These are phyloP conservation scores for Leucosporidium yakuticum DNA, from an alignment of 768 basidiomycete genomes.

Conservation along the genomic window DNA sequence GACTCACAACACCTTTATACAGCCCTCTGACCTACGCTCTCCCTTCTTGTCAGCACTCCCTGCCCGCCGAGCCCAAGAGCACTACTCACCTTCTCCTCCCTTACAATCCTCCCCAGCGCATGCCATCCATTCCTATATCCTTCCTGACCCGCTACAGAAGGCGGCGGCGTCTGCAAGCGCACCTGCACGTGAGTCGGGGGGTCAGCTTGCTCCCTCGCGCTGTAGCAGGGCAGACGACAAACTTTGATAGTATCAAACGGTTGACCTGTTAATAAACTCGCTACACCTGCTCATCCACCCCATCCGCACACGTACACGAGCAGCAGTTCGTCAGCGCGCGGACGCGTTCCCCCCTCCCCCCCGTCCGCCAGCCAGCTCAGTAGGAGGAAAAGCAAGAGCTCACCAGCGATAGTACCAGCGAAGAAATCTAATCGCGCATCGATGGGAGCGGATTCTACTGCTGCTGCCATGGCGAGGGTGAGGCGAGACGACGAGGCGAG, in stretches of 20 bases:
- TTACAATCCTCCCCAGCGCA: constrained; percentile 61
- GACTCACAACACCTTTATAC: constrained; percentile 59
- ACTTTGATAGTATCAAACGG: constrained; percentile 65
- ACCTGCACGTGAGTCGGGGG: not conserved
- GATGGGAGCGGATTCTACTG: not conserved
- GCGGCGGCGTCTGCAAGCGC: not conserved
- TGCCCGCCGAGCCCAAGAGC: not conserved
- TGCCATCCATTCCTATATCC: constrained; percentile 58
- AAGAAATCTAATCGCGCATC: constrained; percentile 56
- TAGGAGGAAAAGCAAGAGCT: constrained; percentile 11
- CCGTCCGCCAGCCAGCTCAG: not conserved
- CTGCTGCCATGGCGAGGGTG: not conserved
- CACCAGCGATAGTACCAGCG: constrained; percentile 67
- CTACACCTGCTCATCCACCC: constrained; percentile 48
- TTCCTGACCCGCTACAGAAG: constrained; percentile 49
- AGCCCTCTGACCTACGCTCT: constrained; percentile 44
- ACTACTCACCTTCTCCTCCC: constrained; percentile 61
- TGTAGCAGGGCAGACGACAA: not conserved
- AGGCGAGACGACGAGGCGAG: not conserved
- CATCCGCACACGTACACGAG: not conserved
- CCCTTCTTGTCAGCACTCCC: not conserved
- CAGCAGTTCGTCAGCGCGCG: not conserved
- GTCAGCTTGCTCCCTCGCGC: not conserved
- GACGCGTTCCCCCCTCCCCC: no score
- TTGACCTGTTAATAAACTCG: constrained; percentile 63